Evolutionary conservation across 208 protist genomes (phyloP).

Genomic region (Entamoeba dispar): DNA sequence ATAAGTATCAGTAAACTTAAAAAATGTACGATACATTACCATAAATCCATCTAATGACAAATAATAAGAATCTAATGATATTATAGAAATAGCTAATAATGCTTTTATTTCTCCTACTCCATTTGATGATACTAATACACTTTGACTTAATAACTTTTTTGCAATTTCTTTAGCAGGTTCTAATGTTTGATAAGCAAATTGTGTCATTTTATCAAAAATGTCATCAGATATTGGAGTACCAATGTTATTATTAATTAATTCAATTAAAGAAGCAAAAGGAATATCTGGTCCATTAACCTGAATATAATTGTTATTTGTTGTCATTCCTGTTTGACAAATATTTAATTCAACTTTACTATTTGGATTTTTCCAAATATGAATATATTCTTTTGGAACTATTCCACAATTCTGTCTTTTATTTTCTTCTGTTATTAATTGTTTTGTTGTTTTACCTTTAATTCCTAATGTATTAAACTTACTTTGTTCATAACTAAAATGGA

Average conservation of each 20-base stretch:
- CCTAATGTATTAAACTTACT: neutral
- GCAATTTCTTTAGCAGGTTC: neutral
- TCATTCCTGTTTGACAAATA: neutral
- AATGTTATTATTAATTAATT: neutral
- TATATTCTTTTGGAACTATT: neutral
- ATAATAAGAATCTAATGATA: neutral
- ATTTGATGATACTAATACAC: neutral
- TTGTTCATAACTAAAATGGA: neutral
- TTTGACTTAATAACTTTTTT: neutral
- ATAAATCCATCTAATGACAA: neutral
- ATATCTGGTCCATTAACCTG: neutral
- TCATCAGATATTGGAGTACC: neutral
- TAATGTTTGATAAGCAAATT: neutral
- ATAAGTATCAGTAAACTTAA: neutral
- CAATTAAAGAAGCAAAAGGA: neutral
- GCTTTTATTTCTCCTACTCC: neutral
- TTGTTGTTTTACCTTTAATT: neutral
- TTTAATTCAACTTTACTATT: neutral
- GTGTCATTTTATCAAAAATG: neutral
- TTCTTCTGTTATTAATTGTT: neutral
- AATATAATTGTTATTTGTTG: neutral
- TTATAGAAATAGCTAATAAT: neutral
- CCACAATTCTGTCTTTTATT: neutral
- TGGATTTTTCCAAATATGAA: neutral
- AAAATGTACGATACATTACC: neutral